A percentile compares a stretch with the other conserved stretches of the same genome.
phyloP scores from a whole-genome alignment of 345 rosid genomes.

The Excoecaria cochinchinensis region DNA sequence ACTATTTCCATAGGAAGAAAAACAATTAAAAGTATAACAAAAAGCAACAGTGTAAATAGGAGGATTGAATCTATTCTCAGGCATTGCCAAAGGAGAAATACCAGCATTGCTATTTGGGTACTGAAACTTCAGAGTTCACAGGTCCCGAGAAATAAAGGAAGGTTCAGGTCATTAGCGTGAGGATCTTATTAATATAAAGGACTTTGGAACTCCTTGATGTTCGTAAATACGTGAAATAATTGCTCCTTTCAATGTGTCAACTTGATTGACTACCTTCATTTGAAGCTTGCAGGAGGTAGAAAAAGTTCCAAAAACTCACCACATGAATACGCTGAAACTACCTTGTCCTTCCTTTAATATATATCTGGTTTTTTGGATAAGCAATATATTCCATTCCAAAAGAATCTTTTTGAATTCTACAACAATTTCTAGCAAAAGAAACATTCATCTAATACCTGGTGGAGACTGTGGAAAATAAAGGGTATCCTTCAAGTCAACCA shows the following conservation, averaged over 20 bases:
- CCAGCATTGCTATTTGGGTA: neutral
- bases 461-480: constrained; percentile 66
- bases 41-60: neutral
- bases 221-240: neutral
- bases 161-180: neutral
- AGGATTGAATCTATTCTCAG: neutral
- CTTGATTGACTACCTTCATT: neutral
- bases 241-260: neutral
- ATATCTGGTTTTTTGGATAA: neutral
- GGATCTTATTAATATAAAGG: neutral
- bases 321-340: no score
- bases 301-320: neutral
- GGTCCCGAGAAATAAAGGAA: neutral
- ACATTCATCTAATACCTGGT: constrained; percentile 43
- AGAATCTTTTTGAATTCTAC: neutral
- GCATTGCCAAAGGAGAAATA: neutral
- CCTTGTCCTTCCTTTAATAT: neutral
- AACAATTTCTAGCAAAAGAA: neutral
- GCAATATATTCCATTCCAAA: neutral
- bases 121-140: neutral
- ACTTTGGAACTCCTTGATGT: neutral
- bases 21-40: neutral
- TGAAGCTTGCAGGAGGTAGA: neutral
- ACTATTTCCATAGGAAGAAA: constrained; percentile 6
- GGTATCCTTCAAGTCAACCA: constrained; percentile 59